Percentiles rank a stretch among this genome's conserved stretches.
These are phyloP conservation scores for Wickerhamiella kazuoi DNA, from an alignment of 805 yeast species.

Conservation along the genomic window DNA sequence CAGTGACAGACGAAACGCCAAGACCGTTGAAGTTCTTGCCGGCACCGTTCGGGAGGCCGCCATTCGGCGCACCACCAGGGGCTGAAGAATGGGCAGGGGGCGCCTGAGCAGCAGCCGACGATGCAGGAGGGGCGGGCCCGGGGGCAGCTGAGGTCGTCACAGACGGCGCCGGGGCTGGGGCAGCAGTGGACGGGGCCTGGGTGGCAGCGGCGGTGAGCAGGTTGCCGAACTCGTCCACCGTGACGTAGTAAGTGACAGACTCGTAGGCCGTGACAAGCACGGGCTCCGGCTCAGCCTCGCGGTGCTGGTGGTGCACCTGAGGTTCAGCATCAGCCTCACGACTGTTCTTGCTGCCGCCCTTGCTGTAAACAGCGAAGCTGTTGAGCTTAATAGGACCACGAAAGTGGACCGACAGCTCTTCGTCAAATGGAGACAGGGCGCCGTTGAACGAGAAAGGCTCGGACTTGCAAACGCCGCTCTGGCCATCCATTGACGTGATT, in stretches of 20 bases:
- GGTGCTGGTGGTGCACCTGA: constrained; percentile 37
- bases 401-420: constrained; percentile 75
- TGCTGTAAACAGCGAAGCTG: constrained; percentile 78
- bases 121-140: neutral
- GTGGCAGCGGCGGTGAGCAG: constrained; percentile 12
- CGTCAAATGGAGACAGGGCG: constrained; percentile 59
- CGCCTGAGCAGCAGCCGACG: neutral
- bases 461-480: constrained; percentile 54
- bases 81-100: neutral
- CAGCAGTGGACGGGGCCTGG: neutral
- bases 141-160: neutral
- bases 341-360: constrained; percentile 36
- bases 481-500: constrained; percentile 61
- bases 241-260: constrained; percentile 33
- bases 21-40: constrained; percentile 14
- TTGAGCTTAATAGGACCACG: constrained; percentile 71
- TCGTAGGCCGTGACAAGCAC: constrained; percentile 63
- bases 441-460: constrained; percentile 45
- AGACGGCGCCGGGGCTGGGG: neutral
- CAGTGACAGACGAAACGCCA: constrained; percentile 14
- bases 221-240: constrained; percentile 13
- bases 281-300: constrained; percentile 35
- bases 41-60: constrained; percentile 11
- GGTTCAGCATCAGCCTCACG: constrained; percentile 22
- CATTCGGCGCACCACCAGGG: neutral